phyloP scores from a whole-genome alignment of 305 asterid species.

The Fraxinus xanthoxyloides region DNA sequence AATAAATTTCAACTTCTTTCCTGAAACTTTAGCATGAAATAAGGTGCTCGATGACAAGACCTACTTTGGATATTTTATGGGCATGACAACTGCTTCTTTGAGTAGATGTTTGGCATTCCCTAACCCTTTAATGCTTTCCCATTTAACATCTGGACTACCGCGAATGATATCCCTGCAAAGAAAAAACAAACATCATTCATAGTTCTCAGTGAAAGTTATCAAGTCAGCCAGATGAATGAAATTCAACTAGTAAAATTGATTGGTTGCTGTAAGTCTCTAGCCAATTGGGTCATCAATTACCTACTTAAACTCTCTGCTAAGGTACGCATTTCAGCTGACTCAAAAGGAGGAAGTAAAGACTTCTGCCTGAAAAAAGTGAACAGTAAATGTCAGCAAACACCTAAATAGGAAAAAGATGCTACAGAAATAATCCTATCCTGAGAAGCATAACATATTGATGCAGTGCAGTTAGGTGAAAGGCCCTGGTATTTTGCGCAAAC shows the following conservation, averaged over 20 bases:
- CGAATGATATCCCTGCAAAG: slow-evolving; percentile 84
- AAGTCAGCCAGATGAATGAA: slow-evolving; percentile 18
- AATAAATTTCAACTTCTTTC: not conserved
- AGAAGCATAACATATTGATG: not conserved
- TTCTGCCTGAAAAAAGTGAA: slow-evolving; percentile 56
- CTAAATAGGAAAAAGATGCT: slow-evolving; percentile 4
- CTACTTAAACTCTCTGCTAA: slow-evolving; percentile 90
- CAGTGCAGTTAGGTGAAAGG: not conserved
- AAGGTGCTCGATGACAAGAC: slow-evolving; percentile 24
- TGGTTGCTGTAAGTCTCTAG: not conserved
- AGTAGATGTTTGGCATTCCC: slow-evolving; percentile 87
- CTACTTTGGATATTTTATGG: slow-evolving; percentile 91
- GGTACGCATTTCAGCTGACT: slow-evolving; percentile 87
- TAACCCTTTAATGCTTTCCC: slow-evolving; percentile 89
- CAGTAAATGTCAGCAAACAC: slow-evolving; percentile 26
- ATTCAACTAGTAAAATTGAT: slow-evolving; percentile 8
- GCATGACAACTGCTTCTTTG: slow-evolving; percentile 98
- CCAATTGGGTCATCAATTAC: slow-evolving; percentile 35
- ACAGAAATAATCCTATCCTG: slow-evolving; percentile 5
- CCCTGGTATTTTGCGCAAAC: slow-evolving; percentile 4
- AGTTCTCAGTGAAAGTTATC: not conserved
- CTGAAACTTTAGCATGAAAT: slow-evolving; percentile 12
- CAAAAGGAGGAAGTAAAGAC: slow-evolving; percentile 85
- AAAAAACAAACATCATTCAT: slow-evolving; percentile 17
- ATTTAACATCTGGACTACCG: slow-evolving; percentile 88